Evolutionary conservation across 129 eudicot genomes (phyloP).

Genomic region (Erigeron canadensis): DNA sequence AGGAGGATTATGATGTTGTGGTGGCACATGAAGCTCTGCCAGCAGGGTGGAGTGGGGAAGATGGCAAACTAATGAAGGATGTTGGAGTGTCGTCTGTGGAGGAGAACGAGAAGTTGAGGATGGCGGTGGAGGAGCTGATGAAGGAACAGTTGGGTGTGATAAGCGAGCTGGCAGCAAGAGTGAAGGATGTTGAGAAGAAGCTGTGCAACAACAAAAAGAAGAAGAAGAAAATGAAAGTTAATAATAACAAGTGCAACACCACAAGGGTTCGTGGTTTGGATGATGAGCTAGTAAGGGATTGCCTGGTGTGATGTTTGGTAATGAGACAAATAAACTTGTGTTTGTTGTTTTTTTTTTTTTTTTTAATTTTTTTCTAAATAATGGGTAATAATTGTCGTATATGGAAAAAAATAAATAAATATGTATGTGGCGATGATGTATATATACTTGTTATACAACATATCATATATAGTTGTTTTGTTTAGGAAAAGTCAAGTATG

Average conservation of each 20-base stretch:
- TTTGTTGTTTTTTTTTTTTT: no score
- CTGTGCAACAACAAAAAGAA: no score
- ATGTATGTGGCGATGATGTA: no score
- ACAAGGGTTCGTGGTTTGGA: not conserved
- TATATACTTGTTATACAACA: no score
- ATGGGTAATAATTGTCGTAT: no score
- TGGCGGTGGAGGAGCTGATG: slow-evolving; percentile 53
- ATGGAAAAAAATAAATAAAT: no score
- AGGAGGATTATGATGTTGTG: slow-evolving; percentile 1
- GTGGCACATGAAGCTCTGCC: slow-evolving; percentile 10
- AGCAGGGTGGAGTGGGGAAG: no score
- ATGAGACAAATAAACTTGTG: no score
- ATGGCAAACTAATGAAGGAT: not conserved
- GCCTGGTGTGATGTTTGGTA: not conserved
- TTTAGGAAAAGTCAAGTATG: no score
- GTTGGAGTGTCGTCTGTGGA: slow-evolving; percentile 18
- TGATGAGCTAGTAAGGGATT: not conserved
- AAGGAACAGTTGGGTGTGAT: slow-evolving; percentile 55
- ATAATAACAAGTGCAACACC: slow-evolving; percentile 1
- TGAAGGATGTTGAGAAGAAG: slow-evolving; percentile 70
- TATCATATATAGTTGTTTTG: no score
- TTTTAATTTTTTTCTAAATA: no score
- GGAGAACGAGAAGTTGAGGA: slow-evolving; percentile 53
- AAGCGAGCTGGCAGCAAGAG: slow-evolving; percentile 52
- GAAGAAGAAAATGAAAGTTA: slow-evolving; percentile 33